Conservation (phyloP, 177 flowering plant species). For the Vitis hybrid region DNA sequence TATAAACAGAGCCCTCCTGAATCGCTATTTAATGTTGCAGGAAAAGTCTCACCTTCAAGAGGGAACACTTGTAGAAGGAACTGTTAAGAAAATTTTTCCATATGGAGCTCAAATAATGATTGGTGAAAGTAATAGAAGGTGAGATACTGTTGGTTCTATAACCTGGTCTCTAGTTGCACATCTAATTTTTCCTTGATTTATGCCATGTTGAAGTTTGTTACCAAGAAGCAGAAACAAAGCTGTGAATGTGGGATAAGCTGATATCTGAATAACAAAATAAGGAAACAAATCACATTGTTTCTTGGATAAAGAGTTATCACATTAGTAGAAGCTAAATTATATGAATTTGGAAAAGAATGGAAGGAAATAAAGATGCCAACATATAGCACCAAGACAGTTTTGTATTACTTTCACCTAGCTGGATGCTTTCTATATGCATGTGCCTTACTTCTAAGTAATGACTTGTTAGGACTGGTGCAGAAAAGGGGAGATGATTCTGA, state of each 20-base stretch:
- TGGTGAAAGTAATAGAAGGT: conserved; percentile 84
- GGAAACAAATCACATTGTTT: neutral
- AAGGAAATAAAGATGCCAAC: no score
- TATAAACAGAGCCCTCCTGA: conserved; percentile 4
- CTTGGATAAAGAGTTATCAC: neutral
- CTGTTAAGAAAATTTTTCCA: conserved; percentile 70
- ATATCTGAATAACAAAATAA: neutral
- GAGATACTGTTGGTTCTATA: conserved; percentile 3
- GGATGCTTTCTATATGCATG: no score
- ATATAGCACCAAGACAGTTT: no score
- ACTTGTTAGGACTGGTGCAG: no score
- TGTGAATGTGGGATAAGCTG: neutral
- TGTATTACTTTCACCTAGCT: no score
- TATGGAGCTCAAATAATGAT: conserved; percentile 92
- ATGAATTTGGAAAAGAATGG: neutral
- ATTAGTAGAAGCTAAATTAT: neutral
- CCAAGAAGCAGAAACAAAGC: neutral
- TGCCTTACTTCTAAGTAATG: no score
- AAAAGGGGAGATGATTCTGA: no score
- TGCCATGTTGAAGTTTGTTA: neutral
- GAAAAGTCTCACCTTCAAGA: conserved; percentile 64
- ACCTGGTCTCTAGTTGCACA: neutral
- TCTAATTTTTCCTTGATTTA: neutral
- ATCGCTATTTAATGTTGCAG: conserved; percentile 35
- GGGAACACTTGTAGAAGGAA: conserved; percentile 88